Evolutionary conservation across 2,329 filamentous ascomycete genomes (phyloP), one percentile per base, ranked within the genome.

Genomic region (Gremmenia infestans): DNA sequence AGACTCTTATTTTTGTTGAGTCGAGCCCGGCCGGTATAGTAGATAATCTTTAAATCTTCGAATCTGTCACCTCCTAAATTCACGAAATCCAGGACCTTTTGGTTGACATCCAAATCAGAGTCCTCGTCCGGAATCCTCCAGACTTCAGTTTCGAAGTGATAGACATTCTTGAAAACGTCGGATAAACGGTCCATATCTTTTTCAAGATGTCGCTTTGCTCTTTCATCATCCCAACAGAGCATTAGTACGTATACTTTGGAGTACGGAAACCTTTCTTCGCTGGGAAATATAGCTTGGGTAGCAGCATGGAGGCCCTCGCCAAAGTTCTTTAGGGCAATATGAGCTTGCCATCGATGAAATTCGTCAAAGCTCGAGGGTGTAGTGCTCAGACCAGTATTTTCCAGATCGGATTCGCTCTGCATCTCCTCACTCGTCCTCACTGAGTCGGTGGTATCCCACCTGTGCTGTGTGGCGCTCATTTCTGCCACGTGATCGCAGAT

Each of bases 41-140:
- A 65, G 4, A 66, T 51, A 25, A 66, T 65, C 40, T 66, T 66
- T 42, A 66, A 52, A 40, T 61, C 42, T 2, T 61, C 56, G 15
- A 60, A 48, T 43, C 55, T 60, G 37, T 60, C 48, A 5, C 55
- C 55, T 2, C 59, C 63, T 4, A 56, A 42, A 3, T 40, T 25
- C 11, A 64, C 39, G 23, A 64, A 64, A 2, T 62, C 54, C 5
- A 43, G 23, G 6, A 65, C 53, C 48, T 57, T 63, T 15, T 60
- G 28, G 11, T 52, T 52, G 12, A 57, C 48, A 32, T 56, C 54
- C 4, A 50, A 35, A 48, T 57, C 52, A 43, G 53, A 54, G 25
- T 47, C 37, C 19, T 59, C 50, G 12, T 50, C 39, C 8, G 62
- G 63, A 11, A 66, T 66, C 25, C 51, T 57, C 60, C 61, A 65